Percentiles rank a stretch among this genome's conserved stretches.
These are phyloP conservation scores for Kalmusia sp. DNA, from an alignment of 2,329 filamentous ascomycete genomes.

Conservation along the genomic window DNA sequence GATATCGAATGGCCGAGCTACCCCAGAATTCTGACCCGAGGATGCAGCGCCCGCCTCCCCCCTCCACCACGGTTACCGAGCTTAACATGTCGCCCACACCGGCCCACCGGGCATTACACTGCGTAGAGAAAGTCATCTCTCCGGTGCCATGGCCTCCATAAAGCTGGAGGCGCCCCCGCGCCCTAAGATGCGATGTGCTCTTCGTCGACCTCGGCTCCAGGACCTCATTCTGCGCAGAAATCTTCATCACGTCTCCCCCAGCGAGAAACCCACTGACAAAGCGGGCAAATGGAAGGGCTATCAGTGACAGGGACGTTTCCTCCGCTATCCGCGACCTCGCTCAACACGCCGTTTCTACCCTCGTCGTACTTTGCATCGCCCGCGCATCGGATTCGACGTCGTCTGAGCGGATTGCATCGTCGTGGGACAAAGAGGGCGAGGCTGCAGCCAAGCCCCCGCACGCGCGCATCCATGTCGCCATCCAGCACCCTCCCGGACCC, in stretches of 20 bases:
- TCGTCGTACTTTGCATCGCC: conserved; percentile 22
- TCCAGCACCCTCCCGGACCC: conserved; percentile 30
- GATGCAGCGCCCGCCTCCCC: conserved; percentile 1
- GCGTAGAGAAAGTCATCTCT: background rate
- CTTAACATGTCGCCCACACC: conserved; percentile 2
- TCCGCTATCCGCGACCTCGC: conserved; percentile 24
- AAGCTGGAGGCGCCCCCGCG: background rate
- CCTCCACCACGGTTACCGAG: conserved; percentile 8
- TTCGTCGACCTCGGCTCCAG: conserved; percentile 27
- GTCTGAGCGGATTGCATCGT: conserved; percentile 23
- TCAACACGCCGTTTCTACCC: conserved; percentile 26
- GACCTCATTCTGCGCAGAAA: conserved; percentile 48
- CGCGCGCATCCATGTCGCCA: conserved; percentile 39
- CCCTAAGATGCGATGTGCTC: conserved; percentile 7
- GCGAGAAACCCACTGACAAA: conserved; percentile 36
- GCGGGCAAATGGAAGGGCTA: conserved; percentile 46
- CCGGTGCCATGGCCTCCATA: background rate
- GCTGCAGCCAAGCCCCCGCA: conserved; percentile 45
- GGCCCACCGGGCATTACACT: conserved; percentile 2
- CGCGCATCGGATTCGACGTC: conserved; percentile 29
- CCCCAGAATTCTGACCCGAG: conserved; percentile 6
- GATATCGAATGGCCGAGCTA: background rate
- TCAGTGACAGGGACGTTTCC: conserved; percentile 31
- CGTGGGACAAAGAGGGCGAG: conserved; percentile 36
- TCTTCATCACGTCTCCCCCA: conserved; percentile 42